Base-by-base conservation (phyloP, 805 yeast species). In the Sugiyamaella mastotermitis region DNA sequence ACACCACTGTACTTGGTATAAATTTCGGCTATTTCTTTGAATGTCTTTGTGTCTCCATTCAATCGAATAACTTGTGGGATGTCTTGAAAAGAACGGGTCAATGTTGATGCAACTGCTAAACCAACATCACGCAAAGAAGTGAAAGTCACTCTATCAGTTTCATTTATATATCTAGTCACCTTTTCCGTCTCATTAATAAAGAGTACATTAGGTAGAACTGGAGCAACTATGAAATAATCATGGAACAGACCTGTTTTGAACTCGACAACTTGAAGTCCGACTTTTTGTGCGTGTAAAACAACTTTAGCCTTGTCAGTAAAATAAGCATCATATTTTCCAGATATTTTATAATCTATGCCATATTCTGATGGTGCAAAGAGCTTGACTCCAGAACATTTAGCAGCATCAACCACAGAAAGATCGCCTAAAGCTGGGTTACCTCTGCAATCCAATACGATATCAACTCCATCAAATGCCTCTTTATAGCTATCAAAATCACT, bases 321-420 rank as follows among this genome's bases (percentile, higher is more conserved):
- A 43, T 50, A 46, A 14, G 25, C 13, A 5, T 35, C 38, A 18
- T 46, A 35, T 20, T 27, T 14, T 9, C 32, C 31, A n/a, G 31
- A 17, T 26, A 18, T 24, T 21, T 37, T 35, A 30, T 40, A 33
- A 37, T 74, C 76, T 15, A 62, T 49, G 28, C 84, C 85, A 48
- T 71, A 78, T 50, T 76, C 81, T 2, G 80, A 70, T 24, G 82
- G 80, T 45, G 76, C 69, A 58, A 66, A 78, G 21, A 74, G 51
- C 50, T 69, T 68, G 35, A 76, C 74, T 17, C 48, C 47, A 46
- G 69, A 67, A 34, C 61, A 64, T 18, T 51, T 57, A 7, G 54
- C 52, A 2, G 68, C 68, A 16, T 6, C 19, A 34, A 70, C 72
- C 22, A 69, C 42, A n/a, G 59, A 44, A 15, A 17, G 15, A 1